Base-by-base conservation (phyloP, 768 basidiomycete genomes). In the Krasilnikovozyma curviuscula region DNA sequence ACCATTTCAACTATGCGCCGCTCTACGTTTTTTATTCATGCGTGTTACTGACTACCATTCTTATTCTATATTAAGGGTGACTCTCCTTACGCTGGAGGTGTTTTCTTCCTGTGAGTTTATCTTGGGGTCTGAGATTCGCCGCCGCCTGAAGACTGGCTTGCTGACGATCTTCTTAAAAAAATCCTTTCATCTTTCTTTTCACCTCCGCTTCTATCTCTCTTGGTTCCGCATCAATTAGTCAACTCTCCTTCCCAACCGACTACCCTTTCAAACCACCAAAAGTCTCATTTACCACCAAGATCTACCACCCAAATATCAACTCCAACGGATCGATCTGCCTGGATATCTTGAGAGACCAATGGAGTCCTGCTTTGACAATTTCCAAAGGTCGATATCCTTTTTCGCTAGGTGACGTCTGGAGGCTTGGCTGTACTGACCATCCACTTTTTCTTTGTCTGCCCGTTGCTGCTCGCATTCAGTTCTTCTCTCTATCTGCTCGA, bases 261-360 rank as follows among this genome's bases (percentile, higher is more conserved):
- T 98, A 98, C 71, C 93, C 93, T 23, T 97, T 97, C 80, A 95
- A 97, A 70, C 93, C 93, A 35, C 93, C 93, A 68, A 98, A 98
- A 76, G 86, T 98, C 69, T 81, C 81, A 71, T 98, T 98, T 68
- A 91, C 86, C 57, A 97, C 93, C 63, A 95, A 45, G 40, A 43
- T 33, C 29, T 32, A 24, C 43, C 47, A 40, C 40, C 40, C 40
- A 40, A 60, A 57, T 73, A 95, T 98, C 86, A 98, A 98, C 65
- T 84, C 91, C 58, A 98, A 98, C 61, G 93, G 93, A 34, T 89
- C 85, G 55, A 97, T 98, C 67, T 98, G 91, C 67, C 70, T 98
- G 59, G 93, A 98, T 67, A 98, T 98, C 63, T 70, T 98, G 63
- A 74, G 89, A 67, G 93, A 98, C 67, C 93, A 97, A 65, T 98